Conservation (phyloP, 176 grass and related monocot genomes). For the Lolium perenne region DNA sequence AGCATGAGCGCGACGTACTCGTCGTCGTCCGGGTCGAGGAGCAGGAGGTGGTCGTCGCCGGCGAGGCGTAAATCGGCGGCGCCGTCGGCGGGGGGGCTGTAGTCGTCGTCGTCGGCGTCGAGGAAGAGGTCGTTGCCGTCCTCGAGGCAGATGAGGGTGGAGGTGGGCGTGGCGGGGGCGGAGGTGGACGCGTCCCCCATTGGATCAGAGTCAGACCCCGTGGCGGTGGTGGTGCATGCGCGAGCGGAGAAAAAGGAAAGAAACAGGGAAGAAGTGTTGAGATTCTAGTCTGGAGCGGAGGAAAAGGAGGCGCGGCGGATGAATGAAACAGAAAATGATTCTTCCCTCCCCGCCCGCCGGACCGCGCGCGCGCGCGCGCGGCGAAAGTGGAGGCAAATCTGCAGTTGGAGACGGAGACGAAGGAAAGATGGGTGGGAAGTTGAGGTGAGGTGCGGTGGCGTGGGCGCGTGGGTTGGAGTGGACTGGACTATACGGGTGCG, state of each 20-base stretch:
- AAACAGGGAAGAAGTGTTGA: background rate
- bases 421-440: background rate
- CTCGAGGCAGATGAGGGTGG: slow-evolving; percentile 74
- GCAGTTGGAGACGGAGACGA: slow-evolving; percentile 9
- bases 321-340: slow-evolving; percentile 29
- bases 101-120: slow-evolving; percentile 26
- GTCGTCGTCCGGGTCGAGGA: slow-evolving; percentile 64
- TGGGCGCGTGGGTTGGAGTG: background rate
- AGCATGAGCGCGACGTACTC: slow-evolving; percentile 74
- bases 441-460: slow-evolving; percentile 7
- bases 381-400: slow-evolving; percentile 32
- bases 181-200: slow-evolving; percentile 55
- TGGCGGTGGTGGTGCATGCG: slow-evolving; percentile 27
- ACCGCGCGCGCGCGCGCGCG: slow-evolving; percentile 30
- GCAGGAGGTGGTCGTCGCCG: slow-evolving; percentile 22
- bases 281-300: slow-evolving; percentile 10
- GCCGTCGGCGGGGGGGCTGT: background rate
- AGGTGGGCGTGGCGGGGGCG: slow-evolving; percentile 51
- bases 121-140: slow-evolving; percentile 55
- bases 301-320: slow-evolving; percentile 40
- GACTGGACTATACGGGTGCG: background rate
- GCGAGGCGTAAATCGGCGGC: slow-evolving; percentile 23
- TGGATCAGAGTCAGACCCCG: background rate
- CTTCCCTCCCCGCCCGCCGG: background rate
- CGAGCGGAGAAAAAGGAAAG: background rate